Percentiles rank a stretch among this genome's conserved stretches.
These are phyloP conservation scores for Coemansia sp. DNA, from an alignment of 192 early-diverging fungal species.

Conservation along the genomic window DNA sequence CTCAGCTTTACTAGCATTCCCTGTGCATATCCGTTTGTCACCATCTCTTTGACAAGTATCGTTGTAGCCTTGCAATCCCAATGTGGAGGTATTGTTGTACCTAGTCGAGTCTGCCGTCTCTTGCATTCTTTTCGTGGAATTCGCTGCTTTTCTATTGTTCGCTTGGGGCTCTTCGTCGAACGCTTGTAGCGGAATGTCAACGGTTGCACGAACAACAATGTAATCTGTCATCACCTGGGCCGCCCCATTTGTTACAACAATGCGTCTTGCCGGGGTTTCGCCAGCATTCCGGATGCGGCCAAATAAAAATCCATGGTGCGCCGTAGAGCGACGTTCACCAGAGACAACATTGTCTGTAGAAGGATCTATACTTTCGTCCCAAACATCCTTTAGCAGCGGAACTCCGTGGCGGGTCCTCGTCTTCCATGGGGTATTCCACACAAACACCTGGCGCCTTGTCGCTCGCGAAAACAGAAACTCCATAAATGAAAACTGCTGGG, in stretches of 20 bases:
- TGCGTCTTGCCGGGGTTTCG: slow-evolving; percentile 14
- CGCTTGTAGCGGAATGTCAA: slow-evolving; percentile 18
- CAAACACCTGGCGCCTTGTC: background rate
- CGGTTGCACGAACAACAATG: slow-evolving; percentile 40
- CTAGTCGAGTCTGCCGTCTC: background rate
- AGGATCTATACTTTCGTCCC: slow-evolving; percentile 11
- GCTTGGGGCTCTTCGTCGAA: slow-evolving; percentile 10
- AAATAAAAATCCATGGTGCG: slow-evolving; percentile 6
- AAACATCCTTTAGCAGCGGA: slow-evolving; percentile 34
- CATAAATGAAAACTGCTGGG: slow-evolving; percentile 43
- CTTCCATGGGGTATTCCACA: slow-evolving; percentile 13
- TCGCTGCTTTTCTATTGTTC: slow-evolving; percentile 9
- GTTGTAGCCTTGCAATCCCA: background rate
- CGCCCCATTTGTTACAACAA: slow-evolving; percentile 49
- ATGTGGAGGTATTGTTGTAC: background rate
- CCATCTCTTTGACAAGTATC: background rate
- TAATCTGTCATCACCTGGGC: slow-evolving; percentile 46
- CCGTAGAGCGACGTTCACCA: background rate
- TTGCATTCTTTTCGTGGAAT: background rate
- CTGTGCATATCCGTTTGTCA: background rate
- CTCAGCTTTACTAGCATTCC: background rate
- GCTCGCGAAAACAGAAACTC: slow-evolving; percentile 40
- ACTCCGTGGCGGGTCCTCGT: slow-evolving; percentile 34
- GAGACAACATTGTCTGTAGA: background rate
- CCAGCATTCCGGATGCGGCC: background rate